Conservation (phyloP, 2,329 filamentous ascomycete genomes). For the Zymoseptoria passerinii region DNA sequence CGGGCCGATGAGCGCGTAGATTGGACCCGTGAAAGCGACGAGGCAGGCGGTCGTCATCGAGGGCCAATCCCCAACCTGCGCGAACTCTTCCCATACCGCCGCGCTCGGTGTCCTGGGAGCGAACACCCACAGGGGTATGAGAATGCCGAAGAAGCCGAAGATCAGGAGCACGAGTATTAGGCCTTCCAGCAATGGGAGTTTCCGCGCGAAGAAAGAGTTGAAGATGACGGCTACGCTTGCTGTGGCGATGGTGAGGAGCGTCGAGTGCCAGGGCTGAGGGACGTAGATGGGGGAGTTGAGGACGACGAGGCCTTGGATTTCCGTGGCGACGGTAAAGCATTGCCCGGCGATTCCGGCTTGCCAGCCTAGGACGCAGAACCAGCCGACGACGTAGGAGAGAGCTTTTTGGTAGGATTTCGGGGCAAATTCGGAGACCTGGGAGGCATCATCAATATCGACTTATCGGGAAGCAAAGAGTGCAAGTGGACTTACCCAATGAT, state of each 20-base stretch:
- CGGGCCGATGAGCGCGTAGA: constrained; percentile 18
- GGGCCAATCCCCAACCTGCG: constrained; percentile 17
- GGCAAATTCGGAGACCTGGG: constrained; percentile 35
- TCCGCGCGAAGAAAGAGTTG: constrained; percentile 22
- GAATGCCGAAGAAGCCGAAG: constrained; percentile 26
- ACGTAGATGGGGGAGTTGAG: constrained; percentile 37
- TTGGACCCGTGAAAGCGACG: constrained; percentile 18
- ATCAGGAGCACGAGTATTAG: constrained; percentile 24
- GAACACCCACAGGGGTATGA: constrained; percentile 27
- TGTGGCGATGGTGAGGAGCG: constrained; percentile 31
- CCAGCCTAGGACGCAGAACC: constrained; percentile 36
- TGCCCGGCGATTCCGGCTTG: constrained; percentile 34
- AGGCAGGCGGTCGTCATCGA: constrained; percentile 22
- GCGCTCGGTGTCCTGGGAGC: constrained; percentile 16
- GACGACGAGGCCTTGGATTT: constrained; percentile 39
- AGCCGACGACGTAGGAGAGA: constrained; percentile 36
- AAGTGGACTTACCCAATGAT: constrained; percentile 5
- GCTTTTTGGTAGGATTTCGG: constrained; percentile 35
- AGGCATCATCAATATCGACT: constrained; percentile 20
- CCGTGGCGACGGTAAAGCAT: constrained; percentile 37
- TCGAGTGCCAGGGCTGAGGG: constrained; percentile 38
- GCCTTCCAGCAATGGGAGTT: constrained; percentile 23
- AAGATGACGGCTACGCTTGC: constrained; percentile 18
- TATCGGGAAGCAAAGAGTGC: background rate
- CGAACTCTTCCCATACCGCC: constrained; percentile 22